Evolutionary conservation across 768 basidiomycete species (phyloP).

Genomic region (Mycena polygramma): DNA sequence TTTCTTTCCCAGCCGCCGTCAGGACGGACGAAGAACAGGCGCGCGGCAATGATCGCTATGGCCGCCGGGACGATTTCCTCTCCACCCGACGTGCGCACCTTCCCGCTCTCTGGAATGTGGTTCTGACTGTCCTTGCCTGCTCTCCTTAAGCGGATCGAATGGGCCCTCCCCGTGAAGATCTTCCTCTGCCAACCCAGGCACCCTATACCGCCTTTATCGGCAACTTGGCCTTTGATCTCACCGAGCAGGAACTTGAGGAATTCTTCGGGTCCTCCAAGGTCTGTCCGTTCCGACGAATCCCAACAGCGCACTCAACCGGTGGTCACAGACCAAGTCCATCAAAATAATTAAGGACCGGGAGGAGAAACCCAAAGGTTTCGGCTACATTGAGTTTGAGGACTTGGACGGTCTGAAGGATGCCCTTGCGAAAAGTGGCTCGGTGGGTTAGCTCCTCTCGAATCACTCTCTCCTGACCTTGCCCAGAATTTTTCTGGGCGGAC

Average conservation of each 20-base stretch:
- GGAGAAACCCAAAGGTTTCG: slow-evolving; percentile 97
- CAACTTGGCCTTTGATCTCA: slow-evolving; percentile 94
- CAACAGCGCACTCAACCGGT: neutral
- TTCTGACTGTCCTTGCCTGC: slow-evolving; percentile 28
- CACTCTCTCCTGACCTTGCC: slow-evolving; percentile 19
- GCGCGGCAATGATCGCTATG: slow-evolving; percentile 67
- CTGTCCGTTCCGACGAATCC: slow-evolving; percentile 34
- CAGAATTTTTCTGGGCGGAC: slow-evolving; percentile 83
- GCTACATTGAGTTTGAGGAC: slow-evolving; percentile 95
- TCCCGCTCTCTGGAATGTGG: slow-evolving; percentile 23
- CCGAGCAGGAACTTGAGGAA: slow-evolving; percentile 82
- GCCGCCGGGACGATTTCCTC: slow-evolving; percentile 74
- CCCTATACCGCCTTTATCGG: slow-evolving; percentile 98
- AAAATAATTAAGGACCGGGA: slow-evolving; percentile 95
- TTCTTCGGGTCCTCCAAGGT: slow-evolving; percentile 84
- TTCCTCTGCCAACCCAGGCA: slow-evolving; percentile 94
- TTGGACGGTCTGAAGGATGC: slow-evolving; percentile 90
- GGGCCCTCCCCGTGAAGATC: slow-evolving; percentile 82
- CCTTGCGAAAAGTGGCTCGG: slow-evolving; percentile 76
- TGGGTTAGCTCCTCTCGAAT: slow-evolving; percentile 51
- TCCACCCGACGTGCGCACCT: slow-evolving; percentile 68
- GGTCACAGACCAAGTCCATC: slow-evolving; percentile 77
- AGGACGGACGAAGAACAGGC: slow-evolving; percentile 76
- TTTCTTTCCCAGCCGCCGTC: slow-evolving; percentile 70
- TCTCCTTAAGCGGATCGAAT: slow-evolving; percentile 65